Percentiles rank a stretch among this genome's conserved stretches.
phyloP scores from a whole-genome alignment of 495 filamentous ascomycete genomes.

The Chaetomium cochliodes region DNA sequence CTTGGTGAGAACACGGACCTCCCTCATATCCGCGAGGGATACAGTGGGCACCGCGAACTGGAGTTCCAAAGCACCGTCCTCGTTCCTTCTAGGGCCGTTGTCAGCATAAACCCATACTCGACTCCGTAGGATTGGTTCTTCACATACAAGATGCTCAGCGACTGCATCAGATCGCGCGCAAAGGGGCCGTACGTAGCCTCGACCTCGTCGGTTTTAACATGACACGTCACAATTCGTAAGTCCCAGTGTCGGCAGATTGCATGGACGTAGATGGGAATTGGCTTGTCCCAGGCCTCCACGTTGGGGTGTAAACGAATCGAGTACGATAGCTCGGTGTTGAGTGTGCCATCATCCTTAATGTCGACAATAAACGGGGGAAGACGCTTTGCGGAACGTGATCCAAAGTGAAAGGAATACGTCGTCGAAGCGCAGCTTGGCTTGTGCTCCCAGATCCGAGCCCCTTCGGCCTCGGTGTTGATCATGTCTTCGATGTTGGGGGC shows the following conservation, averaged over 20 bases:
- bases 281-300: background rate
- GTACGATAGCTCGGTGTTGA: constrained; percentile 27
- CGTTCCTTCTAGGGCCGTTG: background rate
- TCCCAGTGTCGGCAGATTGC: constrained; percentile 46
- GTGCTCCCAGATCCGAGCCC: constrained; percentile 26
- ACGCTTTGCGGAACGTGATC: constrained; percentile 20
- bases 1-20: constrained; percentile 38
- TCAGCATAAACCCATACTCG: background rate
- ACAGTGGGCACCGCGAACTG: constrained; percentile 20
- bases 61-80: constrained; percentile 27
- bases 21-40: constrained; percentile 28
- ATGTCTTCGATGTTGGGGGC: constrained; percentile 41
- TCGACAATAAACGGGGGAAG: constrained; percentile 44
- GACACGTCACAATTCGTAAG: constrained; percentile 35
- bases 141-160: constrained; percentile 42
- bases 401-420: constrained; percentile 55
- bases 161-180: constrained; percentile 33
- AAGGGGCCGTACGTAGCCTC: constrained; percentile 33
- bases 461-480: constrained; percentile 28
- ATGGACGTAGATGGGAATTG: constrained; percentile 39
- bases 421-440: constrained; percentile 28
- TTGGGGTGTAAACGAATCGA: constrained; percentile 23
- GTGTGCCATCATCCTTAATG: constrained; percentile 49
- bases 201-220: constrained; percentile 25
- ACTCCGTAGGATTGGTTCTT: background rate